Base-by-base conservation (phyloP, 805 yeast genomes). In the Schwanniomyces polymorphus region DNA sequence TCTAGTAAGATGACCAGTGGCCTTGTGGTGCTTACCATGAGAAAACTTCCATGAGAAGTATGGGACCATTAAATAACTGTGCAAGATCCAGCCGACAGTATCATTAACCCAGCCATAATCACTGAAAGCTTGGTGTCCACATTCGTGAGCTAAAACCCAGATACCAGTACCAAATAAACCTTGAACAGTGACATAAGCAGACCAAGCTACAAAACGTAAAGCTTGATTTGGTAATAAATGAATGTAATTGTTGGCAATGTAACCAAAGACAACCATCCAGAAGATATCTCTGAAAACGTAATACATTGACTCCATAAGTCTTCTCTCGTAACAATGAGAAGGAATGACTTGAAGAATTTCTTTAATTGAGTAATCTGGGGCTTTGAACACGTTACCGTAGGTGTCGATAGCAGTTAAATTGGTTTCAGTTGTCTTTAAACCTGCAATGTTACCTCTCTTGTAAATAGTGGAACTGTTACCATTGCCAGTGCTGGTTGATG, bases 121-220 rank as follows among this genome's bases (percentile, higher is more conserved):
- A 34, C 86, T 77, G 67, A 89, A 89, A 18, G 96, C 96, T 57
- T 82, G 86, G 66, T 88, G 96, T 50, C 96, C 96, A 75, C 96
- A 88, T 68, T 88, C 96, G 68, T 88, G 96, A 44, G 95, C 94
- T 70, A 88, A 62, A 42, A 88, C 86, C 96, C 96, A 88, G 42
- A 85, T 45, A 41, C 96, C 96, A 27, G 91, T 84, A 48, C 84
- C 84, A 50, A 86, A 80, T 46, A 88, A 70, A 26, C 92, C 90
- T 57, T 81, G 80, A 39, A 70, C 60, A 45, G 76, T 60, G 16
- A 81, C 65, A 60, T 86, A 84, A 14, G 62, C 66, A 34, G 74
- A 54, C 92, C 94, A 88, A 41, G 80, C 78, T 7, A 70, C 62
- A 48, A 78, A 76, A 53, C 94, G 77, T 6, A 75, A 58, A 10